Percentiles rank a stretch among this genome's conserved stretches.
Evolutionary conservation across 169 alveolate species (phyloP).

Genomic region (Amoebophrya sp.): DNA sequence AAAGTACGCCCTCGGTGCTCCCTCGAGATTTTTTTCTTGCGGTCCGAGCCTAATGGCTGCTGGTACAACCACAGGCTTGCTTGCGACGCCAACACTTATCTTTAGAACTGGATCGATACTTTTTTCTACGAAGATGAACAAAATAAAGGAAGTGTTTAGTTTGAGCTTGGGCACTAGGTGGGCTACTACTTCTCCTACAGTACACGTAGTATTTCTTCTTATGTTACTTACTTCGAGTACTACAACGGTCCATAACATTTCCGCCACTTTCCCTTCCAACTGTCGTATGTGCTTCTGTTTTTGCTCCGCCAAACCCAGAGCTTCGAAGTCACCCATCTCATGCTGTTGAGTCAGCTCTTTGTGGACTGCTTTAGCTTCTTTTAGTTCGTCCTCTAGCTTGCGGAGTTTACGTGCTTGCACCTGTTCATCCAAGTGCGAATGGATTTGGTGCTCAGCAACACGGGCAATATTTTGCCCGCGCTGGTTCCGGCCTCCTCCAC

Average conservation of each 20-base stretch:
- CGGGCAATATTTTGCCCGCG: too few species aligned
- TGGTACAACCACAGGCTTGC: not conserved
- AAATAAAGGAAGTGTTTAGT: too few species aligned
- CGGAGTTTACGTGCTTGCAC: not conserved
- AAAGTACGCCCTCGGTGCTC: not conserved
- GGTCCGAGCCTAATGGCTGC: not conserved
- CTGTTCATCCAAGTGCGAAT: not conserved
- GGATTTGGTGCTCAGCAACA: not conserved
- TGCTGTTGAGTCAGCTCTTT: not conserved
- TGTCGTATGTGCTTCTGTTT: not conserved
- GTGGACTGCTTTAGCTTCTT: not conserved
- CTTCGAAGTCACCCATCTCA: not conserved
- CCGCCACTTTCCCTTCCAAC: not conserved
- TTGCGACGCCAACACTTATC: too few species aligned
- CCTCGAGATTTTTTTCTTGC: not conserved
- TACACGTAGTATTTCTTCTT: too few species aligned
- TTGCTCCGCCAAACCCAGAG: not conserved
- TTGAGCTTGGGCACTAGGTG: too few species aligned
- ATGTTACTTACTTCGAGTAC: too few species aligned
- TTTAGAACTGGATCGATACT: too few species aligned
- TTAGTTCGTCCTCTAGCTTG: not conserved
- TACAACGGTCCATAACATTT: too few species aligned
- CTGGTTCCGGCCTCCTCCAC: too few species aligned
- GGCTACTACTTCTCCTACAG: too few species aligned
- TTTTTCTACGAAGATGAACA: too few species aligned